Conservation (phyloP, 2,329 filamentous ascomycete species). For the Trichoderma lentiforme region DNA sequence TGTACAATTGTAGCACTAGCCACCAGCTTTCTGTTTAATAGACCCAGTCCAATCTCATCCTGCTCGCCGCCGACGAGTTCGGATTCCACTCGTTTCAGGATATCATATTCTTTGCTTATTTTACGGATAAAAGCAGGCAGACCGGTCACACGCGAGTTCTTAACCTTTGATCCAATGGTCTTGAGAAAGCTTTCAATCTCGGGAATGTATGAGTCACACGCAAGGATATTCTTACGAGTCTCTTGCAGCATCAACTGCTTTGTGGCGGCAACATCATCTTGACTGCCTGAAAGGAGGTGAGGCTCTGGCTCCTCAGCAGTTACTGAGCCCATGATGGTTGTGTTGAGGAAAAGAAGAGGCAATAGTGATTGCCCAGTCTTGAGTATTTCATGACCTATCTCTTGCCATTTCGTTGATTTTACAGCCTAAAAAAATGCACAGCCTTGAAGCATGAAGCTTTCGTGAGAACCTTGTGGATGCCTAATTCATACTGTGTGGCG, state of each 20-base stretch:
- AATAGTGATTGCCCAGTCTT: background rate
- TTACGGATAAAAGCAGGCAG: conserved; percentile 25
- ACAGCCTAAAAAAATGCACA: background rate
- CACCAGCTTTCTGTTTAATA: conserved; percentile 25
- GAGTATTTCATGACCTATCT: background rate
- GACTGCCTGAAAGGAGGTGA: background rate
- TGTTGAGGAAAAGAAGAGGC: background rate
- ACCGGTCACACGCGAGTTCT: conserved; percentile 22
- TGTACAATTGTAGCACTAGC: conserved; percentile 24
- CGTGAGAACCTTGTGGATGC: background rate
- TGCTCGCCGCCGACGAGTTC: conserved; percentile 15
- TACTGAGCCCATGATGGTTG: background rate
- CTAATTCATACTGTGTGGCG: conserved; percentile 14
- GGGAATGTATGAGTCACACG: conserved; percentile 18
- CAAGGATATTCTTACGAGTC: conserved; percentile 13
- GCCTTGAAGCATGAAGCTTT: background rate
- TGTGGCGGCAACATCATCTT: background rate
- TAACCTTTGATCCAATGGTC: conserved; percentile 13
- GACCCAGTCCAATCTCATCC: conserved; percentile 17
- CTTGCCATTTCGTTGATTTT: background rate
- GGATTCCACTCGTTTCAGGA: conserved; percentile 17
- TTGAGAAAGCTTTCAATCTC: conserved; percentile 23
- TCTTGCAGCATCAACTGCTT: conserved; percentile 17
- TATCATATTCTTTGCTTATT: conserved; percentile 21
- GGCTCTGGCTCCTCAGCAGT: background rate